Evolutionary conservation across 176 grass and related monocot genomes (phyloP).

Genomic region (Avena eriantha): DNA sequence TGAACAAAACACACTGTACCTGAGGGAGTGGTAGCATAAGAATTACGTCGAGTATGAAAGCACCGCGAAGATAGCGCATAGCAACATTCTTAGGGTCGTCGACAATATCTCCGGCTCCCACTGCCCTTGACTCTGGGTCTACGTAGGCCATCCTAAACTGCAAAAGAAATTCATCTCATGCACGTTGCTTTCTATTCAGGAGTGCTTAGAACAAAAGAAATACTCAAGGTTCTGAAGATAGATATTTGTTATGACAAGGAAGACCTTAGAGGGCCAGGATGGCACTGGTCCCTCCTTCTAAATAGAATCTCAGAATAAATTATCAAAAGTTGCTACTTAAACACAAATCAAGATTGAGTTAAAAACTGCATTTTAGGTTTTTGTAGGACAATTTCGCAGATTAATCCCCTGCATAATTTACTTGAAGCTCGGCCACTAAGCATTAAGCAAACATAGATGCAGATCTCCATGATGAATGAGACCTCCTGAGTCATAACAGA

Average conservation of each 20-base stretch:
- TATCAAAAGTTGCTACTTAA: not conserved
- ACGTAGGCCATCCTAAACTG: constrained; percentile 91
- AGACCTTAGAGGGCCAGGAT: not conserved
- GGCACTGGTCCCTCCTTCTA: not conserved
- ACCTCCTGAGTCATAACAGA: not conserved
- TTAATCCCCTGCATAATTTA: not conserved
- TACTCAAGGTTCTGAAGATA: not conserved
- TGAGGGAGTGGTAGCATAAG: constrained; percentile 83
- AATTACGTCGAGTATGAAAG: constrained; percentile 70
- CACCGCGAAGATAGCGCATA: constrained; percentile 69
- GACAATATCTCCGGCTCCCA: constrained; percentile 83
- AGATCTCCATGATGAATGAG: not conserved
- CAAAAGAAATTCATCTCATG: constrained; percentile 15
- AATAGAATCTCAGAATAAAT: not conserved
- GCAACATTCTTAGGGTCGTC: constrained; percentile 76
- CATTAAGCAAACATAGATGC: constrained; percentile 3
- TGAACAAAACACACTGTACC: constrained; percentile 51
- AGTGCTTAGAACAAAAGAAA: not conserved
- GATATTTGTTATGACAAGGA: not conserved
- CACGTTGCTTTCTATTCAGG: constrained; percentile 3
- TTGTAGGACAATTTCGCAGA: not conserved
- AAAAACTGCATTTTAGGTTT: not conserved
- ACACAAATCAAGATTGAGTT: not conserved
- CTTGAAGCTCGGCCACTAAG: not conserved
- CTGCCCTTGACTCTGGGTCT: constrained; percentile 81